Conservation (phyloP, 1,284 basidiomycete genomes). For the Thecaphora thlaspeos region DNA sequence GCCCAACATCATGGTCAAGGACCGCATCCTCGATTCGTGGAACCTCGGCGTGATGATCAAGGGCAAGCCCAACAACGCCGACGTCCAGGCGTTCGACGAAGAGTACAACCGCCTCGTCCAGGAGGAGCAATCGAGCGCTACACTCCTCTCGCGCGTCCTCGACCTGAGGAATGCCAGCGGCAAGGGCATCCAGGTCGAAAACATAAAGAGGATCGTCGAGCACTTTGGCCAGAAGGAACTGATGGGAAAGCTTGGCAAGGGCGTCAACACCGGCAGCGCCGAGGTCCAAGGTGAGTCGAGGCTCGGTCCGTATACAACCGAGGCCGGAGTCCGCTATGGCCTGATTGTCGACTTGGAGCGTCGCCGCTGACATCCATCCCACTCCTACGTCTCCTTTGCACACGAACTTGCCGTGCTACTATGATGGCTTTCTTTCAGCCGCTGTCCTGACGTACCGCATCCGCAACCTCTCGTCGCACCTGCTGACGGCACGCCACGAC, state of each 20-base stretch:
- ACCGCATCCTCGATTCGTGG: slow-evolving; percentile 43
- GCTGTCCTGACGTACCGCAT: slow-evolving; percentile 84
- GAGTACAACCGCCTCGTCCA: slow-evolving; percentile 34
- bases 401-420: no score
- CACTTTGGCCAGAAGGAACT: slow-evolving; percentile 67
- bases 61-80: slow-evolving; percentile 28
- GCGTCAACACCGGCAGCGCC: slow-evolving; percentile 75
- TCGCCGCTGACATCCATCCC: no score
- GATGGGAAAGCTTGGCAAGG: slow-evolving; percentile 59
- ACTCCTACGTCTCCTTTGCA: no score
- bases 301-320: no score
- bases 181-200: slow-evolving; percentile 78
- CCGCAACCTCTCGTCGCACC: slow-evolving; percentile 75
- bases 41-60: slow-evolving; percentile 28
- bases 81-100: slow-evolving; percentile 33
- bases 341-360: no score
- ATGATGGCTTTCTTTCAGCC: no score
- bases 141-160: slow-evolving; percentile 69
- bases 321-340: no score
- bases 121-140: slow-evolving; percentile 66
- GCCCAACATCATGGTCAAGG: slow-evolving; percentile 51
- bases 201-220: slow-evolving; percentile 73
- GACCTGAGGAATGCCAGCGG: slow-evolving; percentile 86
- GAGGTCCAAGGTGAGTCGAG: slow-evolving; percentile 81
- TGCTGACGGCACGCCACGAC: slow-evolving; percentile 72